Evolutionary conservation across 352 stramenopile genomes (phyloP), one percentile per base, ranked within the genome.

Genomic region (Phytopythium helicoides): DNA sequence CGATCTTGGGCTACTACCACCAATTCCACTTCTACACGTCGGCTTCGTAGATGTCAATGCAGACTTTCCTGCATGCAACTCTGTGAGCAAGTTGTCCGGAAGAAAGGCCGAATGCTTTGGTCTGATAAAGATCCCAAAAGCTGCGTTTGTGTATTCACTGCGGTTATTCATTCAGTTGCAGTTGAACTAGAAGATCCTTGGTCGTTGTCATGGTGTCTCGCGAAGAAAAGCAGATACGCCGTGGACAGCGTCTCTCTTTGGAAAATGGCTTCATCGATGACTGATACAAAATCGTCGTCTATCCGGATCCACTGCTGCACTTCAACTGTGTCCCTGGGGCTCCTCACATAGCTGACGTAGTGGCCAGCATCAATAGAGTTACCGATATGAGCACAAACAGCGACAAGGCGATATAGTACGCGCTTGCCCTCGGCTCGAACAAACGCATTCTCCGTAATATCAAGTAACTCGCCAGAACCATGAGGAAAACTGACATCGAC

Each of bases 21-120:
- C 81, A 89, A 47, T 89, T 86, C 60, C 68, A 94, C 67, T 94
- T 94, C 56, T 94, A 94, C 74, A 92, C 79, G 25, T 91, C 84
- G 39, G 84, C 76, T 9, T 94, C 84, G 64, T 94, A 94, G 62
- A 58, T 52, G 3, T 8, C 25, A 19, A 21, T 18, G 4, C 3
- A 26, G 28, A 39, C n/a, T 11, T 21, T 41, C 18, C 41, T 33
- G 21, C 39, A 37, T 35, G 18, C 26, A n/a, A 52, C 19, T 49
- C 19, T n/a, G 41, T 48, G 6, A 22, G 40, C 12, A 47, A 38
- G 54, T 31, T 40, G 34, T 33, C 9, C 28, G 25, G 18, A 25
- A 33, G 28, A 33, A 33, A 33, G 28, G 9, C 28, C 28, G 28
- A 33, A 33, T 10, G 28, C 28, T 33, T 33, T 33, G 28, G 28